These are phyloP conservation scores for Corynascus novoguineensis DNA, from an alignment of 495 filamentous ascomycete species.

Conservation along the genomic window DNA sequence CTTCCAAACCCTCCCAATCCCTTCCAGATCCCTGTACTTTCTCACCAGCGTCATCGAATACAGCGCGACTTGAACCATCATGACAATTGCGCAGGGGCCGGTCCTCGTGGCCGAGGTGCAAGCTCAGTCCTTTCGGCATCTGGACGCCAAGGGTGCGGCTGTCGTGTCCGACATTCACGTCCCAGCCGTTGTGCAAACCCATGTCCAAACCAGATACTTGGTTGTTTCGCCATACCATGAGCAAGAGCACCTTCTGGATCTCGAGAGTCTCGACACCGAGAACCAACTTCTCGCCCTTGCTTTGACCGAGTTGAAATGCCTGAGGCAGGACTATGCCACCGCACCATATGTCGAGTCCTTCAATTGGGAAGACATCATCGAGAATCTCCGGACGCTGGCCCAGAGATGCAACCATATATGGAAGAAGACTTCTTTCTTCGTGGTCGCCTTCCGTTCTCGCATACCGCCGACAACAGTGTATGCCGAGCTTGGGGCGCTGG, in stretches of 20 bases:
- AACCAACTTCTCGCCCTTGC: constrained; percentile 67
- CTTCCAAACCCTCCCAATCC: background rate
- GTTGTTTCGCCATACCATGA: constrained; percentile 71
- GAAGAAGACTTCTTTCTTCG: constrained; percentile 64
- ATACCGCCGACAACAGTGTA: constrained; percentile 57
- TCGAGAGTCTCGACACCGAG: constrained; percentile 55
- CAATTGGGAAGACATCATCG: constrained; percentile 67
- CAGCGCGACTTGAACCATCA: background rate
- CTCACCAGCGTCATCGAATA: too few species aligned
- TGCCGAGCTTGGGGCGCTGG: constrained; percentile 58
- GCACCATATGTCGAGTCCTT: constrained; percentile 67
- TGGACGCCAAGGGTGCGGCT: constrained; percentile 6
- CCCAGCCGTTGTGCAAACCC: background rate
- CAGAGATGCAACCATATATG: constrained; percentile 49
- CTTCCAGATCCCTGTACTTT: background rate
- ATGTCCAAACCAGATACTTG: constrained; percentile 37
- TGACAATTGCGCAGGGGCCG: constrained; percentile 20
- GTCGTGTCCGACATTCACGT: constrained; percentile 12
- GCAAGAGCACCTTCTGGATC: constrained; percentile 61
- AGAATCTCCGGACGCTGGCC: constrained; percentile 45
- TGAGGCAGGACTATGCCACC: constrained; percentile 68
- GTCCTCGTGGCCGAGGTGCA: constrained; percentile 10
- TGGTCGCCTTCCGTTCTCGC: constrained; percentile 74
- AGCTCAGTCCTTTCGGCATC: background rate
- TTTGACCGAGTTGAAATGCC: constrained; percentile 54